Evolutionary conservation across 2,329 filamentous ascomycete species (phyloP).

Genomic region (Macroventuria anomochaeta): DNA sequence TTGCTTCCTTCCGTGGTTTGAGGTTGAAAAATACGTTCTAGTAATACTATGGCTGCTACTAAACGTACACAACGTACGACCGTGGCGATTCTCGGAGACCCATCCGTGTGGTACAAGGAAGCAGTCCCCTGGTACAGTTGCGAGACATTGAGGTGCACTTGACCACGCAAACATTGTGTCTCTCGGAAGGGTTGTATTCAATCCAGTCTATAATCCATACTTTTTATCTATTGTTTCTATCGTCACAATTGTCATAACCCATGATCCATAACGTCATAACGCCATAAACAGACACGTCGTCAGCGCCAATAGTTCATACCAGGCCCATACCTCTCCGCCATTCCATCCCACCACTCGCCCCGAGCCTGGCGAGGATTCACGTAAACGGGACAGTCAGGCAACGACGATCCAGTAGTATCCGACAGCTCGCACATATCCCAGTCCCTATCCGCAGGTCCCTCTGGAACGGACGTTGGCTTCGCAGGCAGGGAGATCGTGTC

Average conservation of each 20-base stretch:
- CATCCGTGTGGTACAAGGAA: neutral
- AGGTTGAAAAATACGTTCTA: neutral
- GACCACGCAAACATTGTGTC: no score
- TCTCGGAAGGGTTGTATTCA: no score
- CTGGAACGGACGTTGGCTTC: neutral
- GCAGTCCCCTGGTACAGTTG: neutral
- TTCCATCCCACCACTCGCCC: neutral
- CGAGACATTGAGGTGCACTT: neutral
- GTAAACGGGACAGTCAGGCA: neutral
- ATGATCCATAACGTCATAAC: no score
- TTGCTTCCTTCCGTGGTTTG: neutral
- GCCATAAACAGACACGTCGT: neutral
- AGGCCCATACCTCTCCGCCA: neutral
- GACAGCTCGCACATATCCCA: neutral
- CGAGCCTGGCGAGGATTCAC: neutral
- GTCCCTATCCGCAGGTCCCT: neutral
- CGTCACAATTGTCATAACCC: no score
- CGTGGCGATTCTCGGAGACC: neutral
- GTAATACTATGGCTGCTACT: neutral
- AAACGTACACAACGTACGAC: neutral
- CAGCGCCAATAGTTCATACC: neutral
- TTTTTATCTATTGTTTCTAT: no score
- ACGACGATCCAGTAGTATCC: neutral
- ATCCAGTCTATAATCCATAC: no score
- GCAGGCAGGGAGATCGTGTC: neutral